Conservation (phyloP, 116 monocot species). For the Phalaenopsis hybrid region DNA sequence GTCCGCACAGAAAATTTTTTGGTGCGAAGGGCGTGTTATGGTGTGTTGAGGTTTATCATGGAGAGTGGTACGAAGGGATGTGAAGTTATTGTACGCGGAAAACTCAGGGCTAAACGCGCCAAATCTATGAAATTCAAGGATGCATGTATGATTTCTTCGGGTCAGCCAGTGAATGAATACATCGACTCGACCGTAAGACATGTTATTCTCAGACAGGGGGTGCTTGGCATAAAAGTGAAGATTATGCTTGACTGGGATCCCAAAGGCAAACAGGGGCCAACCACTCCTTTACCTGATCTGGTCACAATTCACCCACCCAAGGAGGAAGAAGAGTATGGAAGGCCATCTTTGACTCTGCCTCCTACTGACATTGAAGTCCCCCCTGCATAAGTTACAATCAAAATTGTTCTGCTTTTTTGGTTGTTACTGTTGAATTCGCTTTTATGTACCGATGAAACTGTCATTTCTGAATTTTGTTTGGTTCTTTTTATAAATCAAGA, state of each 20-base stretch:
- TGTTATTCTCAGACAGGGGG: slow-evolving; percentile 77
- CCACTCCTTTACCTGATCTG: slow-evolving; percentile 55
- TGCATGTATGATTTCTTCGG: slow-evolving; percentile 83
- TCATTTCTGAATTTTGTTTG: not conserved
- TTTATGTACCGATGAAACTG: not conserved
- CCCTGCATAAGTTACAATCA: not conserved
- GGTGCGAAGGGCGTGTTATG: slow-evolving; percentile 84
- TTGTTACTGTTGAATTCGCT: not conserved
- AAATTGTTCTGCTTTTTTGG: not conserved
- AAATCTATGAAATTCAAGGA: slow-evolving; percentile 86
- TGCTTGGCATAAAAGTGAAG: slow-evolving; percentile 75
- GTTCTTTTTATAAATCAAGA: not conserved
- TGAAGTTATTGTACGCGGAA: slow-evolving; percentile 79
- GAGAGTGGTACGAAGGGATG: slow-evolving; percentile 78
- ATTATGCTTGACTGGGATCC: slow-evolving; percentile 78
- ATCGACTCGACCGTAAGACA: slow-evolving; percentile 75
- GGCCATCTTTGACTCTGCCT: slow-evolving; percentile 6
- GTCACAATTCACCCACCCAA: slow-evolving; percentile 68
- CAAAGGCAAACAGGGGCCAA: slow-evolving; percentile 65
- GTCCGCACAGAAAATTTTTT: too few relatives aligned
- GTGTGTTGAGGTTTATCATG: slow-evolving; percentile 70
- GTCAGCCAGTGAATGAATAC: slow-evolving; percentile 72
- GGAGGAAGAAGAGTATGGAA: slow-evolving; percentile 58
- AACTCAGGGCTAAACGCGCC: slow-evolving; percentile 68
- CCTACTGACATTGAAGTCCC: slow-evolving; percentile 8